Conservation (phyloP, 208 protist genomes). For the Crithidia brevicula region DNA sequence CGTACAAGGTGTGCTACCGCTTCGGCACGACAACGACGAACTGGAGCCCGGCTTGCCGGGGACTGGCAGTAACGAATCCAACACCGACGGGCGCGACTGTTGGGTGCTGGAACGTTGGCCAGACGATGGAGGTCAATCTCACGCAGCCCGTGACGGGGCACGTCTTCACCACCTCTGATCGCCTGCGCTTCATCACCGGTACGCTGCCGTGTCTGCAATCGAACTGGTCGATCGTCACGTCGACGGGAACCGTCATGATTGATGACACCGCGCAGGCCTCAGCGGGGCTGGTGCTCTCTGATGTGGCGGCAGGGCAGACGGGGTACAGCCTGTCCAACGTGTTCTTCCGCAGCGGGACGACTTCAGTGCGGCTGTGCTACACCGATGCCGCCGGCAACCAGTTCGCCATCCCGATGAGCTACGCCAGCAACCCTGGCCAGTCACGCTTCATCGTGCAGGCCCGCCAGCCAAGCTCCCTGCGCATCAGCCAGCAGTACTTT, state of each 20-base stretch:
- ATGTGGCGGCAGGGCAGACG: slow-evolving; percentile 21
- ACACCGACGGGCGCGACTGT: slow-evolving; percentile 47
- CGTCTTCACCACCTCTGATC: slow-evolving; percentile 41
- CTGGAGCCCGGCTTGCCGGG: slow-evolving; percentile 84
- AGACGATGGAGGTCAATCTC: slow-evolving; percentile 48
- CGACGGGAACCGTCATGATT: slow-evolving; percentile 49
- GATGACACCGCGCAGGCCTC: slow-evolving; percentile 48
- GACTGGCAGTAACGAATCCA: slow-evolving; percentile 38
- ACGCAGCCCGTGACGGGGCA: slow-evolving; percentile 37
- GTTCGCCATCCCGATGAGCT: slow-evolving; percentile 76
- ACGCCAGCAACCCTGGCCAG: slow-evolving; percentile 18
- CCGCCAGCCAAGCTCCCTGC: slow-evolving; percentile 44
- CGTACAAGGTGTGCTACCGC: slow-evolving; percentile 90
- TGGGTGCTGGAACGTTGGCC: slow-evolving; percentile 74
- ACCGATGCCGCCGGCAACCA: slow-evolving; percentile 75
- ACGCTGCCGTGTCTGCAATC: slow-evolving; percentile 51
- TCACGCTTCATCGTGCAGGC: slow-evolving; percentile 50
- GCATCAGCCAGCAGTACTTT: slow-evolving; percentile 24
- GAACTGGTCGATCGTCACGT: slow-evolving; percentile 26
- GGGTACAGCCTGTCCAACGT: slow-evolving; percentile 48
- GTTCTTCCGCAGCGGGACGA: slow-evolving; percentile 64
- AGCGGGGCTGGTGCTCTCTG: slow-evolving; percentile 40
- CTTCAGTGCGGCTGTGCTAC: slow-evolving; percentile 77
- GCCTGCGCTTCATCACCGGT: slow-evolving; percentile 60
- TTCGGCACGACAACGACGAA: slow-evolving; percentile 56